Evolutionary conservation across 2,329 filamentous ascomycete genomes (phyloP), one percentile per base, ranked within the genome.

Genomic region (Talaromyces albobiverticillius): DNA sequence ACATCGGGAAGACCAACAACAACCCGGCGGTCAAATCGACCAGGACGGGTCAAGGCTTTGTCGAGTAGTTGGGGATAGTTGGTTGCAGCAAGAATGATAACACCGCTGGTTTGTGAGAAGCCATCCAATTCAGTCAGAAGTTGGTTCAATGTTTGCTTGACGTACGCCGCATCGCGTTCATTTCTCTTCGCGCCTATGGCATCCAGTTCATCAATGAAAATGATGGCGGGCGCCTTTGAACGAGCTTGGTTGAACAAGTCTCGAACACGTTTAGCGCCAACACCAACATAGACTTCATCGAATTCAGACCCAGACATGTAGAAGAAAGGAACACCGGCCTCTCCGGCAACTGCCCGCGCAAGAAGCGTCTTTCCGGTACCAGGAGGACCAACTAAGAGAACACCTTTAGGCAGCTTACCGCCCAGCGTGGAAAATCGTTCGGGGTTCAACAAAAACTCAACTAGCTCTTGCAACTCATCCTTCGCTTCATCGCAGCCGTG

Each of bases 281-380:
- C 94, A 68, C 94, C 94, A 32, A 99, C 95, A 67, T 96, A 99
- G 50, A 99, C 88, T 73, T 99, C 94, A 67, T 99, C 94, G 68
- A 99, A 99, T 71, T 99, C 94, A 55, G 90, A 95, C 48, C 94
- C 94, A 67, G 94, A 99, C 93, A 99, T 97, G 81, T 96, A 99
- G 81, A 97, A 99, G 81, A 99, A 99, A 1, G 94, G 94, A 16
- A 99, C 94, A 53, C 93, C 94, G 51, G 94, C 92, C 76, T 99
- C 94, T 50, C 94, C 94, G 46, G 94, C 94, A 57, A 99, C 94
- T 53, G 94, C 95, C 65, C 94, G 87, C 59, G 94, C 94, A 57
- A 99, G 83, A 38, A 99, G 83, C 11, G 94, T 99, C 77, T 99
- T 99, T 76, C 94, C 94, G 57, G 94, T 99, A 76, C 94, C 94